Evolutionary conservation across 2,329 filamentous ascomycete species (phyloP).

Genomic region (Nothophaeocryptopus gaeumannii): DNA sequence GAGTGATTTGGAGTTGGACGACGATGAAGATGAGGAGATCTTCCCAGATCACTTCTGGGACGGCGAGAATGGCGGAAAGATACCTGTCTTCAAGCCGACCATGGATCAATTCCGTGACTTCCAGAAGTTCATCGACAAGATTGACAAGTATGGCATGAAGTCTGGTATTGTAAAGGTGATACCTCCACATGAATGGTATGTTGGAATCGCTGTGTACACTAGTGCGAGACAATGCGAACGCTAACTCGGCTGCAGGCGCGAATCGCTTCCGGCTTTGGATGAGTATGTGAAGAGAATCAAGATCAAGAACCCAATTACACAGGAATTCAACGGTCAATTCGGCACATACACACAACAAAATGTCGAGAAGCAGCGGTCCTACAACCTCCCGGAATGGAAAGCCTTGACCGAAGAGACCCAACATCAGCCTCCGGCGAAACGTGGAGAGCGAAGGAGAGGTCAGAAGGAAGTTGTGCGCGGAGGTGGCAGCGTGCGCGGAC

Average conservation of each 20-base stretch:
- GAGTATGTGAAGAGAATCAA: constrained; percentile 86
- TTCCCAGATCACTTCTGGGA: constrained; percentile 85
- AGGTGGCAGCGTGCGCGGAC: constrained; percentile 30
- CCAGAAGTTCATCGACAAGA: constrained; percentile 82
- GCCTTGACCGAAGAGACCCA: constrained; percentile 90
- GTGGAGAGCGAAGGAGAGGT: constrained; percentile 72
- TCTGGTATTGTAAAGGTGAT: constrained; percentile 96
- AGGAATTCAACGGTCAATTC: constrained; percentile 94
- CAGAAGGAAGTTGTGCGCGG: constrained; percentile 48
- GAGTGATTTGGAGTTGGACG: constrained; percentile 47
- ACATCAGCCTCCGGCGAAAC: constrained; percentile 87
- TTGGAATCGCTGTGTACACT: constrained; percentile 19
- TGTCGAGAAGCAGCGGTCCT: constrained; percentile 90
- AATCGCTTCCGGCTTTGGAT: constrained; percentile 72
- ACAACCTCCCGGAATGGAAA: constrained; percentile 96
- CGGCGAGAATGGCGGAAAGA: constrained; percentile 56
- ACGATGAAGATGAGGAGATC: constrained; percentile 55
- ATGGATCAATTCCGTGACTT: constrained; percentile 96
- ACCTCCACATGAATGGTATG: constrained; percentile 88
- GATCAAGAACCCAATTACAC: constrained; percentile 95
- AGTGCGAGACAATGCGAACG: constrained; percentile 13
- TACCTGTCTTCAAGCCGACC: constrained; percentile 91
- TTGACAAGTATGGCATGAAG: constrained; percentile 95
- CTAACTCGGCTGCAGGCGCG: constrained; percentile 49
- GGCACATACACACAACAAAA: constrained; percentile 97